Evolutionary conservation across 73 alveolate species (phyloP).

Genomic region (Paramecium octaurelia): DNA sequence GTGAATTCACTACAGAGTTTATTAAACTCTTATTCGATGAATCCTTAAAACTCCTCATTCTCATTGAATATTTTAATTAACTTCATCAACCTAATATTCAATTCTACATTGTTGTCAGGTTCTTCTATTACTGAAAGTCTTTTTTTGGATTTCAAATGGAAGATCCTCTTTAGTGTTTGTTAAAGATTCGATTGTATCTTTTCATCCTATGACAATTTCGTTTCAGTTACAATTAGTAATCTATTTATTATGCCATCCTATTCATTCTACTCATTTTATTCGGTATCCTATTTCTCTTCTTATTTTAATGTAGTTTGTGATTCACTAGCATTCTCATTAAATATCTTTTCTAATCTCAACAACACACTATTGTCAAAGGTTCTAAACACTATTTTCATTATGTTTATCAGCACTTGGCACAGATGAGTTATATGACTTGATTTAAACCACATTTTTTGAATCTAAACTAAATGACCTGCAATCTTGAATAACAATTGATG

Average conservation of each 20-base stretch:
- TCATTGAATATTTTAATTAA: not conserved
- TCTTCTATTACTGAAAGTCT: not conserved
- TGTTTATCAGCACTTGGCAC: not conserved
- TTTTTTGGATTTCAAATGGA: not conserved
- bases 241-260: not conserved
- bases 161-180: slow-evolving; percentile 3
- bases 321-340: not conserved
- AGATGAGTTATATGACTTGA: not conserved
- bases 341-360: not conserved
- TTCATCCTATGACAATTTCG: not conserved
- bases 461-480: not conserved
- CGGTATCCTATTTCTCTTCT: not conserved
- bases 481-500: slow-evolving; percentile 11
- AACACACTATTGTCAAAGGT: not conserved
- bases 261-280: not conserved
- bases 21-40: not conserved
- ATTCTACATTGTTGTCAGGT: slow-evolving; percentile 17
- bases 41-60: not conserved
- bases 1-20: not conserved
- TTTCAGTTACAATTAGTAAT: not conserved
- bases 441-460: slow-evolving; percentile 29
- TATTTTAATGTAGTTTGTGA: not conserved
- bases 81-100: not conserved
- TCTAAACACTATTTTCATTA: not conserved
- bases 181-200: not conserved